Conservation (phyloP, 441 rosid species). For the Rhodomyrtus psidioides region DNA sequence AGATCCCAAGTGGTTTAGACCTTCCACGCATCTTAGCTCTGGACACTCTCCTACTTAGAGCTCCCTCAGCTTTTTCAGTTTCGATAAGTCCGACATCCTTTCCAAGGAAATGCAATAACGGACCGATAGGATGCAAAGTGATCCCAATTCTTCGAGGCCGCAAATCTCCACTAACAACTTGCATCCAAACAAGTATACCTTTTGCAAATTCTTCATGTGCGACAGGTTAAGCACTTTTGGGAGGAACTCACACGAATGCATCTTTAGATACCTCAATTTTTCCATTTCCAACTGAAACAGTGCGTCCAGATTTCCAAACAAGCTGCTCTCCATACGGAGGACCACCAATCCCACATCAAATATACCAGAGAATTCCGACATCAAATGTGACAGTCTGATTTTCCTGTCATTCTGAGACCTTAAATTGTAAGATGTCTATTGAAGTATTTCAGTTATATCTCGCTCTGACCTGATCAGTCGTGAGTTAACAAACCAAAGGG, state of each 20-base stretch:
- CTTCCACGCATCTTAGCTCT: background rate
- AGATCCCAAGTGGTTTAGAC: background rate
- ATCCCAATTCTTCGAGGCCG: background rate
- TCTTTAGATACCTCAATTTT: background rate
- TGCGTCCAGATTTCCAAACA: background rate
- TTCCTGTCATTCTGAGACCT: too few relatives aligned
- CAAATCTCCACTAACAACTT: background rate
- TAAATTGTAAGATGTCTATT: too few relatives aligned
- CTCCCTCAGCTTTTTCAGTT: background rate
- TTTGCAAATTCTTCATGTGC: background rate
- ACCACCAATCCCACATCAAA: background rate
- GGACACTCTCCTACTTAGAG: background rate
- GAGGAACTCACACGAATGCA: background rate
- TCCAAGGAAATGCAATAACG: background rate
- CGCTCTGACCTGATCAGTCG: too few relatives aligned
- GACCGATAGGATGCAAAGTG: background rate
- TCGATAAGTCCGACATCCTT: background rate
- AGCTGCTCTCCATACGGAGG: accelerated
- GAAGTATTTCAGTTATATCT: too few relatives aligned
- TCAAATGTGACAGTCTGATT: too few relatives aligned
- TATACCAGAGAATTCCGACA: background rate
- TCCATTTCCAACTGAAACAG: background rate
- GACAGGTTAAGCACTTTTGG: background rate
- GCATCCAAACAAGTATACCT: background rate
- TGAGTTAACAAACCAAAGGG: too few relatives aligned